phyloP scores from a whole-genome alignment of 2,329 filamentous ascomycete species.

The Dactylellina drechsleri region DNA sequence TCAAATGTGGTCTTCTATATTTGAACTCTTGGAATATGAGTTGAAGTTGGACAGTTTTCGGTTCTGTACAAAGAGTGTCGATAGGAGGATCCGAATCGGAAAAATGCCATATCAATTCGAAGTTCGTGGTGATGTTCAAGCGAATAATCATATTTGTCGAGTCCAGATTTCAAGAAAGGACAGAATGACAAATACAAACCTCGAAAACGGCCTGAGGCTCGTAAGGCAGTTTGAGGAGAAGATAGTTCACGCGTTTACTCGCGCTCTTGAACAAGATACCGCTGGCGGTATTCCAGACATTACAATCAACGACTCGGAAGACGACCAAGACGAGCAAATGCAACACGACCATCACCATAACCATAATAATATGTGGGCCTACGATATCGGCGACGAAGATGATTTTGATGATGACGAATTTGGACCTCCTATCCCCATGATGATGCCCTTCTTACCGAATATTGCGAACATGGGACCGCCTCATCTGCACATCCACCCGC shows the following conservation, averaged over 20 bases:
- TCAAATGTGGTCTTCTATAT: constrained; percentile 37
- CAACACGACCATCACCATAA: constrained; percentile 7
- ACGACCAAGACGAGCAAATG: neutral
- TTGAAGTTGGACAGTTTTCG: constrained; percentile 32
- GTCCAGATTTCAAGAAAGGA: constrained; percentile 32
- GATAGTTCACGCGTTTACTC: neutral
- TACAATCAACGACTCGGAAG: neutral
- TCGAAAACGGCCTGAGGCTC: constrained; percentile 10
- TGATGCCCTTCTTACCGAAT: constrained; percentile 20
- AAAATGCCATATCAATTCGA: constrained; percentile 34
- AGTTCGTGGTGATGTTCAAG: constrained; percentile 27
- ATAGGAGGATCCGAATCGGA: constrained; percentile 19
- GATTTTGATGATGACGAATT: constrained; percentile 9
- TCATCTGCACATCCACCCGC: constrained; percentile 2
- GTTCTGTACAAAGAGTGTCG: constrained; percentile 35
- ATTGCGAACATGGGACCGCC: neutral
- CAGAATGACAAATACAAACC: constrained; percentile 11
- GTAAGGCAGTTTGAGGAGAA: constrained; percentile 28
- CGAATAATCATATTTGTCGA: constrained; percentile 20
- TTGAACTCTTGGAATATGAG: constrained; percentile 30
- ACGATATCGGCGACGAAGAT: constrained; percentile 12
- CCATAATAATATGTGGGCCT: constrained; percentile 11
- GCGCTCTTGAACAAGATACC: neutral
- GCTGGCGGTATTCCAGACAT: neutral
- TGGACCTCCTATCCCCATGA: constrained; percentile 8